Evolutionary conservation across 2,329 filamentous ascomycete species (phyloP), one percentile per base, ranked within the genome.

Genomic region (Nothomitra cinnamomea): DNA sequence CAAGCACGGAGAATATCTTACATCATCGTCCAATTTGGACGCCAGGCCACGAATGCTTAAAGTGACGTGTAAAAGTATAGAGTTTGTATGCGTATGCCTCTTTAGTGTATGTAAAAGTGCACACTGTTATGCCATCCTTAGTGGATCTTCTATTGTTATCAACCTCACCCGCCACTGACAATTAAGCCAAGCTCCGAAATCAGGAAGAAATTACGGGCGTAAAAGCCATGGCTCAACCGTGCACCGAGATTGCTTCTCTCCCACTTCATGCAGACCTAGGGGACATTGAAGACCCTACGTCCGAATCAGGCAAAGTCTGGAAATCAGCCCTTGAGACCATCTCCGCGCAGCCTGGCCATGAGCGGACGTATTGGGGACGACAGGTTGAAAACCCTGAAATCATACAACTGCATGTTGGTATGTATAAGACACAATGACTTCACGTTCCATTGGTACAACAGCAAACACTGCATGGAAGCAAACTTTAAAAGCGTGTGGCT

Each of bases 321-420:
- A 60, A 65, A 10, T 59, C 62, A 10, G 60, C 61, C 6, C 58
- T 68, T 12, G 57, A 60, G 7, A 69, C 65, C 1, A 61, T 73
- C 7, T 49, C 57, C 13, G 55, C 58, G 19, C 65, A 68, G 53
- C 56, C 63, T n/a, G 71, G 72, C 8, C 63, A 60, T 54, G 63
- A 63, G 48, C 53, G 60, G 2, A 49, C 66, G 1, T 63, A 60
- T 54, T 71, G 64, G 58, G 71, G 70, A 28, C 58, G 52, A 1
- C 58, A 64, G 57, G 52, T 71, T 19, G 72, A 75, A 59, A 60
- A 64, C 10, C 65, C 65, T 19, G 60, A 64, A 3, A 56, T 60
- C 1, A 54, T 68, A 0, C 62, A 70, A 43, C 54, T 72, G 54
- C 60, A 67, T 28, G 62, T 73, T 52, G 65, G 72, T 73, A 60